Evolutionary conservation across 805 yeast species (phyloP).

Genomic region (Brettanomyces bruxellensis): DNA sequence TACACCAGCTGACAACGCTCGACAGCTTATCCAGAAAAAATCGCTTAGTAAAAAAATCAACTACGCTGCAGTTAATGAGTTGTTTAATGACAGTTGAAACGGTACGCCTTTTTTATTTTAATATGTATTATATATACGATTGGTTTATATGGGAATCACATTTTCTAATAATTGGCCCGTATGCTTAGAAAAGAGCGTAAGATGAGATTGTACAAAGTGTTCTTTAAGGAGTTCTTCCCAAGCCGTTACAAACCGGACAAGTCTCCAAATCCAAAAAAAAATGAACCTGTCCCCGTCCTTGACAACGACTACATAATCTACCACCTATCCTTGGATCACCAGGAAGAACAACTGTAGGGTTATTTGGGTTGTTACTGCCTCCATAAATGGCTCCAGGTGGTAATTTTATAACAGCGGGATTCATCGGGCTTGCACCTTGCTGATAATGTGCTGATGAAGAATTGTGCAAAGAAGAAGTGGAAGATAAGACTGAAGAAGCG

Average conservation of each 20-base stretch:
- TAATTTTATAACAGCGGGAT: slow-evolving; percentile 16
- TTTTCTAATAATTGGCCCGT: no score
- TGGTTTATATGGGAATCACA: no score
- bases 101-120: no score
- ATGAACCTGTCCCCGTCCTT: slow-evolving; percentile 51
- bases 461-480: background rate
- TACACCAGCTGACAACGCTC: slow-evolving; percentile 74
- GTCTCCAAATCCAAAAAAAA: slow-evolving; percentile 52
- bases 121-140: no score
- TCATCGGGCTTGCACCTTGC: slow-evolving; percentile 7
- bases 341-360: slow-evolving; percentile 45
- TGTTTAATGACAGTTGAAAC: slow-evolving; percentile 24
- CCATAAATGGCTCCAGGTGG: slow-evolving; percentile 17
- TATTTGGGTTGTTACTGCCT: background rate
- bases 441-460: background rate
- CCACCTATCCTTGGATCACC: slow-evolving; percentile 82
- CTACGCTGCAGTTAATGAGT: slow-evolving; percentile 65
- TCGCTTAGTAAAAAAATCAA: slow-evolving; percentile 84
- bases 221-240: slow-evolving; percentile 43
- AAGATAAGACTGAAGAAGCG: background rate
- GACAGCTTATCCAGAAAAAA: slow-evolving; percentile 64
- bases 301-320: slow-evolving; percentile 58
- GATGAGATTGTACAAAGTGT: slow-evolving; percentile 1
- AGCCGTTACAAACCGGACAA: slow-evolving; percentile 58
- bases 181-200: background rate